These are phyloP conservation scores for Camellia oleifera DNA, from an alignment of 179 eudicot genomes.

Conservation along the genomic window DNA sequence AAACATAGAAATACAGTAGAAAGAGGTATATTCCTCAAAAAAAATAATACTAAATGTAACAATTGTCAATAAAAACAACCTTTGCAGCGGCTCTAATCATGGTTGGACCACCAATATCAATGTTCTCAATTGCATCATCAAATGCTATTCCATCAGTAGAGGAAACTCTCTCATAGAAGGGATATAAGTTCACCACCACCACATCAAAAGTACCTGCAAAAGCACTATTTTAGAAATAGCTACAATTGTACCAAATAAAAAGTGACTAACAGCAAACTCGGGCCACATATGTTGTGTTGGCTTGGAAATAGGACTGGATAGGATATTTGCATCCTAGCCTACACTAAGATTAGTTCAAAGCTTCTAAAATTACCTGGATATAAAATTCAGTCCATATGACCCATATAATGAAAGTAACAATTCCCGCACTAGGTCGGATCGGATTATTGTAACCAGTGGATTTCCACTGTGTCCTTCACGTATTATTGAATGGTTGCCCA, in stretches of 20 bases:
- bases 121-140: slow-evolving; percentile 94
- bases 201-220: slow-evolving; percentile 78
- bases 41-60: not conserved
- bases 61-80: slow-evolving; percentile 38
- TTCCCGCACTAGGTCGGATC: not conserved
- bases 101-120: slow-evolving; percentile 97
- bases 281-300: not conserved
- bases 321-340: not conserved
- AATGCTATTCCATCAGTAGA: slow-evolving; percentile 63
- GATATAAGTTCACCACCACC: slow-evolving; percentile 92
- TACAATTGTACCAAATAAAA: not conserved
- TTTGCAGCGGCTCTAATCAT: slow-evolving; percentile 99
- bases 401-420: not conserved
- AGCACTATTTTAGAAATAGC: not conserved
- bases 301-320: not conserved
- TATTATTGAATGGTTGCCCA: not conserved
- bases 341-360: not conserved
- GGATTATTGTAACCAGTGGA: not conserved
- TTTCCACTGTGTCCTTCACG: not conserved
- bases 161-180: slow-evolving; percentile 89
- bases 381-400: not conserved
- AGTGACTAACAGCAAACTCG: not conserved
- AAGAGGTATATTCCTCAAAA: not conserved
- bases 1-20: not conserved
- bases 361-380: not conserved